Evolutionary conservation across 2,329 filamentous ascomycete species (phyloP).

Genomic region (Cryphonectria radicalis): DNA sequence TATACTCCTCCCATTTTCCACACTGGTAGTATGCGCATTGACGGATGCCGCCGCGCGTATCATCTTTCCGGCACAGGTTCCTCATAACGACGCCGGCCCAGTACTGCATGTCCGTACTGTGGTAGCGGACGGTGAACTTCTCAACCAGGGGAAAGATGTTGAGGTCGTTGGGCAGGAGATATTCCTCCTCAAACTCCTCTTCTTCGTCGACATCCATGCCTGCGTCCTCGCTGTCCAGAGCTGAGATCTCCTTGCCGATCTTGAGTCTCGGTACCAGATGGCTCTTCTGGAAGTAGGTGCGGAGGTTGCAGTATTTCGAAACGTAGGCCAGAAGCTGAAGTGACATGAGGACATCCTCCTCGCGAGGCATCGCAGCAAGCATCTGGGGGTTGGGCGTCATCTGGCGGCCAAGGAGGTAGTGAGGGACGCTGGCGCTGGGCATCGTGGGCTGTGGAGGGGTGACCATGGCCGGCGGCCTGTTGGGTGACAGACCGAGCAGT

Average conservation of each 20-base stretch:
- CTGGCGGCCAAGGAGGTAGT: slow-evolving; percentile 78
- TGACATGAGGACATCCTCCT: slow-evolving; percentile 98
- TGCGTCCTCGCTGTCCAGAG: slow-evolving; percentile 73
- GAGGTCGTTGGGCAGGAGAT: slow-evolving; percentile 88
- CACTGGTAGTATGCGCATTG: slow-evolving; percentile 99
- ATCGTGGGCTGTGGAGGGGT: slow-evolving; percentile 76
- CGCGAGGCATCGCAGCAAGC: slow-evolving; percentile 88
- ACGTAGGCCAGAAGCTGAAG: slow-evolving; percentile 96
- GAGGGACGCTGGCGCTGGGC: slow-evolving; percentile 72
- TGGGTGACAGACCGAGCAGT: slow-evolving; percentile 73
- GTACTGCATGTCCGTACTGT: slow-evolving; percentile 98
- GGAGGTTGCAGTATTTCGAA: slow-evolving; percentile 96
- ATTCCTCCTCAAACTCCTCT: slow-evolving; percentile 79
- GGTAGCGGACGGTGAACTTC: slow-evolving; percentile 95
- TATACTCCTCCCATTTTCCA: slow-evolving; percentile 97
- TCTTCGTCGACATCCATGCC: slow-evolving; percentile 48
- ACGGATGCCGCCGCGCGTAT: slow-evolving; percentile 88
- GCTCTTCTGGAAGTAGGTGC: slow-evolving; percentile 92
- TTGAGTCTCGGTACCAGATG: slow-evolving; percentile 91
- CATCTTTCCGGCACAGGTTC: slow-evolving; percentile 97
- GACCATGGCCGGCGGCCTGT: slow-evolving; percentile 70
- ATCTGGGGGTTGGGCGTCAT: slow-evolving; percentile 72
- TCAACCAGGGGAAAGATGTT: slow-evolving; percentile 98
- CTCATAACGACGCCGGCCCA: slow-evolving; percentile 99
- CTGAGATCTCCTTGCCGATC: slow-evolving; percentile 81